These are phyloP conservation scores for Solanum sparsipilum DNA, from an alignment of 257 asterid species.

Conservation along the genomic window DNA sequence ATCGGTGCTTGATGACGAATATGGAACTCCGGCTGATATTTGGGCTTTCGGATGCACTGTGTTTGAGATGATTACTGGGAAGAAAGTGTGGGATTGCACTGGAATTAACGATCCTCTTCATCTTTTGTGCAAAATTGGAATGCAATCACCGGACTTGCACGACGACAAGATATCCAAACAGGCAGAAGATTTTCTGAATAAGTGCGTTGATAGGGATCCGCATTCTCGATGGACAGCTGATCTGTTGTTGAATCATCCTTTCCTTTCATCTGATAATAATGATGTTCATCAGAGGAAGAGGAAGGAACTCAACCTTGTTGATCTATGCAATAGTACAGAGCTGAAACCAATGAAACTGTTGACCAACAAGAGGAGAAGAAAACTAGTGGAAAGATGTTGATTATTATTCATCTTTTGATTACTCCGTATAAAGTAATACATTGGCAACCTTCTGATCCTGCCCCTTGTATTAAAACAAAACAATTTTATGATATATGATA, in stretches of 20 bases:
- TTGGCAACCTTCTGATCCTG: not conserved
- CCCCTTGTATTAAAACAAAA: not conserved
- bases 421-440: no score
- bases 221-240: conserved; percentile 5
- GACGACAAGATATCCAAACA: not conserved
- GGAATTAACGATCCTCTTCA: not conserved
- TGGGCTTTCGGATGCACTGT: conserved; percentile 11
- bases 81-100: not conserved
- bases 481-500: not conserved
- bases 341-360: not conserved
- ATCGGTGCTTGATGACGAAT: not conserved
- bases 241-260: conserved; percentile 25
- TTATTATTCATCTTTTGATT: not conserved
- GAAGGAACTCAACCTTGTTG: no score
- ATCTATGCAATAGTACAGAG: not conserved
- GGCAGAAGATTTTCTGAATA: conserved; percentile 15
- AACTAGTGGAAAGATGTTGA: not conserved
- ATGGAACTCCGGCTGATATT: not conserved
- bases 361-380: not conserved
- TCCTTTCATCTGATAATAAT: not conserved
- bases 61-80: conserved; percentile 13
- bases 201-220: conserved; percentile 10
- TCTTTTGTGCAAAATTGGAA: not conserved
- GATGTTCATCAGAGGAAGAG: not conserved
- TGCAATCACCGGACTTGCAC: not conserved